Evolutionary conservation across 2,329 filamentous ascomycete genomes (phyloP).

Genomic region (Diaporthe nobilis): DNA sequence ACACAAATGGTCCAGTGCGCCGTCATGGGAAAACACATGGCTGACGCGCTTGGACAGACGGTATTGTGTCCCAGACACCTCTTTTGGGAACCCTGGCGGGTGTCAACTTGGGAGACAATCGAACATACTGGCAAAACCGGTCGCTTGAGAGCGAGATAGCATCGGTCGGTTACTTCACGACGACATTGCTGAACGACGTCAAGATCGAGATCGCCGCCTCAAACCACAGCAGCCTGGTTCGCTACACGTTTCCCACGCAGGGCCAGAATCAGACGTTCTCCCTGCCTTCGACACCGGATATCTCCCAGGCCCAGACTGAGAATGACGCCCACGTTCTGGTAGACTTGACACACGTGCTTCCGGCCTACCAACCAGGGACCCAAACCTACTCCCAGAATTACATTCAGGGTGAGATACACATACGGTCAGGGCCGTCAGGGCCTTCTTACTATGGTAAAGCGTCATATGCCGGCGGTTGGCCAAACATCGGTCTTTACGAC

Average conservation of each 20-base stretch:
- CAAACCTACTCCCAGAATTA: conserved; percentile 36
- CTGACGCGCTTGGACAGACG: background rate
- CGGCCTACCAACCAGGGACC: conserved; percentile 24
- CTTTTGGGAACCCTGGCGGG: conserved; percentile 7
- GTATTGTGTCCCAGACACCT: conserved; percentile 33
- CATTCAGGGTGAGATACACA: conserved; percentile 31
- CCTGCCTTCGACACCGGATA: conserved; percentile 2
- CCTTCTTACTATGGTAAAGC: conserved; percentile 37
- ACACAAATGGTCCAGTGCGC: background rate
- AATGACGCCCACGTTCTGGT: conserved; percentile 34
- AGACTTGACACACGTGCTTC: conserved; percentile 34
- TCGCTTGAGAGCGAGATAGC: conserved; percentile 34
- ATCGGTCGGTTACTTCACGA: conserved; percentile 33
- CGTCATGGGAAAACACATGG: background rate
- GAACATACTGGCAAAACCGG: conserved; percentile 35
- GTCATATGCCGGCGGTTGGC: conserved; percentile 31
- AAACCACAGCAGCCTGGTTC: conserved; percentile 31
- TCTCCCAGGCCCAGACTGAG: background rate
- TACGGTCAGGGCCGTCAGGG: conserved; percentile 9
- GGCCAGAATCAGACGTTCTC: conserved; percentile 4
- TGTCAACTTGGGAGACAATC: conserved; percentile 34
- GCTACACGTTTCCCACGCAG: conserved; percentile 32
- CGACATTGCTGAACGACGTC: conserved; percentile 33
- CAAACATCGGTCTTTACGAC: conserved; percentile 22
- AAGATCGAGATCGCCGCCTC: conserved; percentile 35